Base-by-base conservation (phyloP, 805 yeast species). In the Candida takata region DNA sequence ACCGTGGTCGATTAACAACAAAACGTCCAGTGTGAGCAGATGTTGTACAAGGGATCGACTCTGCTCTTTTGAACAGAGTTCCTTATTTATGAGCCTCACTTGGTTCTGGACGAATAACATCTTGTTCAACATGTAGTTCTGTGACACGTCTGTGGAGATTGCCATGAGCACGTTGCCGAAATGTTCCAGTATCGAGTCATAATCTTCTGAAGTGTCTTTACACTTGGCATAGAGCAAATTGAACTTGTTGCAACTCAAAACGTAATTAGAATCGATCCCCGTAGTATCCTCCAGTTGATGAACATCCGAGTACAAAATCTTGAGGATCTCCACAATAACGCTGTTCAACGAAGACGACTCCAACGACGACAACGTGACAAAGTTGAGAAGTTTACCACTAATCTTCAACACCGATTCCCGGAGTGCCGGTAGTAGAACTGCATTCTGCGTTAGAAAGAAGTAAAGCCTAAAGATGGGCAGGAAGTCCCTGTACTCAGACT, bases 1-100 rank as follows among this genome's bases (percentile, higher is more conserved):
- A 45, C 69, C 47, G 51, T 67, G 47, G 49, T 69, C 56, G 20
- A 51, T 45, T 6, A 52, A 42, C 6, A 53, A 29, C 2, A 51
- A 27, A 0, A 48, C 34, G 21, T 37, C 41, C 11, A 51, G 31
- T 0, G 52, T 41, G 2, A 50, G 27, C 7, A 53, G 24, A 8
- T 43, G 40, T 5, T 49, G 35, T 7, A 35, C 40, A 1, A 49
- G 45, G 3, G 49, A 29, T 10, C 33, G 21, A 8, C 24, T 16
- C 9, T 31, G 21, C 5, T 13, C 18, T 8, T 17, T 19, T 1
- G 12, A 6, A 6, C 31, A 35, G 2, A 38, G 36, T 11, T n/a
- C 37, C 30, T 29, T 49, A 28, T 53, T 52, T 7, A 52, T 12
- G 3, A 41, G 39, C 15, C 33, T 29, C 3, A 51, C 42, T 24